phyloP scores from a whole-genome alignment of 1,284 basidiomycete genomes.

The Moesziomyces antarcticus region DNA sequence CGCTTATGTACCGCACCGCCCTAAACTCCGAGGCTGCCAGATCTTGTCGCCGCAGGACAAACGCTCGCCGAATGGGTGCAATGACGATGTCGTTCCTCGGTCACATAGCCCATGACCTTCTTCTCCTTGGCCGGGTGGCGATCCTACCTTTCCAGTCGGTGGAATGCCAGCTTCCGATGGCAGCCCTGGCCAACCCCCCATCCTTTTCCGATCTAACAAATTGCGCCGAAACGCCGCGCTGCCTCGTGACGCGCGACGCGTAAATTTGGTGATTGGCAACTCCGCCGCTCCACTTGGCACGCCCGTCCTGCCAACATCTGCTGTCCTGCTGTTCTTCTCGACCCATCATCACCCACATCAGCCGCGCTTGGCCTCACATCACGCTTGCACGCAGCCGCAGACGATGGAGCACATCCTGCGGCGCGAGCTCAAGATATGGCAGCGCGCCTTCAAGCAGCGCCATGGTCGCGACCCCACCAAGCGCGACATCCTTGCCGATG shows the following conservation, averaged over 20 bases:
- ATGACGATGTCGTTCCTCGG: not conserved
- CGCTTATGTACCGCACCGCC: too few relatives aligned
- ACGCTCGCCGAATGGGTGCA: too few relatives aligned
- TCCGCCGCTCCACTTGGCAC: too few relatives aligned
- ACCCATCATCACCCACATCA: too few relatives aligned
- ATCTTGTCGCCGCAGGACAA: not conserved
- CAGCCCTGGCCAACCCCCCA: too few relatives aligned
- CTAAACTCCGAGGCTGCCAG: not conserved
- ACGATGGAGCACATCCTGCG: conserved; percentile 48
- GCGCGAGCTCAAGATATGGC: conserved; percentile 52
- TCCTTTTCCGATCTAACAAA: not conserved
- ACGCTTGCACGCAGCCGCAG: not conserved
- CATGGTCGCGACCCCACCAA: conserved; percentile 58
- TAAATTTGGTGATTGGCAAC: not conserved
- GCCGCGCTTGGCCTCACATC: too few relatives aligned
- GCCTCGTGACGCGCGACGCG: not conserved
- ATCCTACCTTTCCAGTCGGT: too few relatives aligned
- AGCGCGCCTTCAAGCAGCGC: conserved; percentile 36
- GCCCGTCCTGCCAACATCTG: too few relatives aligned
- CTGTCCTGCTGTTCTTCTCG: not conserved
- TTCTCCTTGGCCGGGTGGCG: too few relatives aligned
- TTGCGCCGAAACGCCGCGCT: not conserved
- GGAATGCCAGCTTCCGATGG: too few relatives aligned
- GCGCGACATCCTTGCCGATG: conserved; percentile 55
- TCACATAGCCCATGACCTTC: too few relatives aligned